phyloP scores from a whole-genome alignment of 208 protist species.

The Tritrichomonas musculus region DNA sequence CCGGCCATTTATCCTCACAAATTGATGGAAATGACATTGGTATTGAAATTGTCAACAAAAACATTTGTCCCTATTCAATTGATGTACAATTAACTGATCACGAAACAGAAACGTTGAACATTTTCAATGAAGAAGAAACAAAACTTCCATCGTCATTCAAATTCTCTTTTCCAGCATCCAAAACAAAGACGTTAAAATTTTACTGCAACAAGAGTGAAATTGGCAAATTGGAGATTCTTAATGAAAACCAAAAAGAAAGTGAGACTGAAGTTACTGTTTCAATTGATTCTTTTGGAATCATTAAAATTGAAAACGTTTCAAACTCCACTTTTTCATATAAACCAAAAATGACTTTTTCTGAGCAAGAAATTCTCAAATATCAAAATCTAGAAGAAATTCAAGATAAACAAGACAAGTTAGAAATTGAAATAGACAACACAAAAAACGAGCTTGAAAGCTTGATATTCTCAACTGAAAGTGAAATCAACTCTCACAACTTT shows the following conservation, averaged over 20 bases:
- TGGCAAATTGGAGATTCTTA: no score
- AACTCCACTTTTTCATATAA: neutral
- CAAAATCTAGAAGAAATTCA: neutral
- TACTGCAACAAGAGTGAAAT: neutral
- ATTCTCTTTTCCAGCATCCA: neutral
- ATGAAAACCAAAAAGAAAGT: no score
- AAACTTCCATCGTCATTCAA: neutral
- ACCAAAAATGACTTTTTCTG: neutral
- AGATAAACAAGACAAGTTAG: no score
- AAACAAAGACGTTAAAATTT: neutral
- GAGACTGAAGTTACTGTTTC: no score
- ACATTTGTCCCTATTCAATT: neutral
- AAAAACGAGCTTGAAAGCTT: neutral
- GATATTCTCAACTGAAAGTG: neutral
- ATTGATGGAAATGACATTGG: neutral
- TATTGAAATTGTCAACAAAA: neutral
- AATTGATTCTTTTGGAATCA: neutral
- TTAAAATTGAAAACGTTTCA: neutral
- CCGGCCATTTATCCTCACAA: neutral
- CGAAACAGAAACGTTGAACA: neutral
- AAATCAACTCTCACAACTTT: neutral
- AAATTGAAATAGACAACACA: neutral
- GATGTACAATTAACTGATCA: neutral
- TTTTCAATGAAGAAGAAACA: neutral
- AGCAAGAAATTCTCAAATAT: no score